Evolutionary conservation across 1,139 yeast species (phyloP), one percentile per base, ranked within the genome.

Genomic region (Yamadazyma buinensis): DNA sequence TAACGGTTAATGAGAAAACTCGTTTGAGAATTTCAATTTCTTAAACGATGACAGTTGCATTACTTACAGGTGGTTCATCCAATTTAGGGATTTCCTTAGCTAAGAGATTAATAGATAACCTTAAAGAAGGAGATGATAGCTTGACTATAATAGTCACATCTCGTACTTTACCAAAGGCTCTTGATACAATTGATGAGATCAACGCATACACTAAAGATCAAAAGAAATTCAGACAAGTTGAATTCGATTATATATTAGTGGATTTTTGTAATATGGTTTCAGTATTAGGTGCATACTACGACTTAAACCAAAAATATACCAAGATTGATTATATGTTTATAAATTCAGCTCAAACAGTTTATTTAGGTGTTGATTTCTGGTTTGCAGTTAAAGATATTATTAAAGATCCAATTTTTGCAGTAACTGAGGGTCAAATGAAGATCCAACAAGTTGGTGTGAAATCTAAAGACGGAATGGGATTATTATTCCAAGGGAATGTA

Each of bases 241-340:
- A 86, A 50, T 90, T 83, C 52, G 98, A 92, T 58, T 92, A 90
- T 48, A 55, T 88, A 3, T 65, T 90, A 33, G 80, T 92, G 21
- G 97, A 92, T 55, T 88, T 92, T 54, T 73, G 90, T n/a, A 77
- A 84, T 50, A 87, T 90, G 96, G 83, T 87, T 5, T 85, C 96
- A 0, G 75, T 90, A 10, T 62, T 85, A 24, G 70, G 76, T 14
- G 95, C 95, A 0, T 77, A 78, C 37, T 72, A 81, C 46, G 95
- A 86, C 38, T 59, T 92, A 41, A 63, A 63, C 42, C 72, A 77
- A 46, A 74, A 79, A 41, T 88, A 80, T 61, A 52, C 57, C 13
- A 74, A 76, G 33, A 72, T 92, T 28, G 92, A 92, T 57, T 86
- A 80, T 54, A 56, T 90, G 42, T 85, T 84, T 51, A 72, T 88